Evolutionary conservation across 306 rosid species (phyloP).

Genomic region (Malus orientalis): DNA sequence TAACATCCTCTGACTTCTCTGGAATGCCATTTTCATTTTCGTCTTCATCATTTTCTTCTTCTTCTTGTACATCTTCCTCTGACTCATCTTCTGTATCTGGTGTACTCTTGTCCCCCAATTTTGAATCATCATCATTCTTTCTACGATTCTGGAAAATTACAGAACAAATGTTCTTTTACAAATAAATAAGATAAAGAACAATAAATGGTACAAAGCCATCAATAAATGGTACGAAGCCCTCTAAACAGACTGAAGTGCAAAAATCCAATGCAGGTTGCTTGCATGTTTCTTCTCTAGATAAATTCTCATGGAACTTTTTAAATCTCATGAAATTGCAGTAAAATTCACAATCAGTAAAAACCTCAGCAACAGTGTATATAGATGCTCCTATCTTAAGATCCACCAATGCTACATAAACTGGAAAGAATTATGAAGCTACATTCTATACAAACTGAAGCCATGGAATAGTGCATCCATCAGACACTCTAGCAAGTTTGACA

Average conservation of each 20-base stretch:
- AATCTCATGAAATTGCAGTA: neutral
- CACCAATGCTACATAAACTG: neutral
- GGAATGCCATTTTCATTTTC: constrained; percentile 59
- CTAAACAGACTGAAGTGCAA: neutral
- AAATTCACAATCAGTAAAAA: neutral
- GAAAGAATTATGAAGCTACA: neutral
- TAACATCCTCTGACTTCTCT: constrained; percentile 74
- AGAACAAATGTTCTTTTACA: neutral
- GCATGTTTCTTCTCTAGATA: neutral
- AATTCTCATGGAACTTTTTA: neutral
- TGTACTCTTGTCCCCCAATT: constrained; percentile 37
- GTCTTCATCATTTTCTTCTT: constrained; percentile 49
- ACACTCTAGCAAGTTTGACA: neutral
- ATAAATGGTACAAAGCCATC: neutral
- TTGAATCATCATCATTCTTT: constrained; percentile 51
- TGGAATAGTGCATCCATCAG: neutral
- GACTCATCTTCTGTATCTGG: constrained; percentile 70
- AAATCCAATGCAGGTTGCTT: neutral
- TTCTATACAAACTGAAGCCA: neutral
- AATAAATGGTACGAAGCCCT: neutral
- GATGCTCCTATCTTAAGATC: neutral
- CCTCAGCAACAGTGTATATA: neutral
- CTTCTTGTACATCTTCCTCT: constrained; percentile 39
- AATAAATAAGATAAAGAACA: neutral
- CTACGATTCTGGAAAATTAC: constrained; percentile 44